Evolutionary conservation across 345 rosid genomes (phyloP).

Genomic region (Orychophragmus violaceus): DNA sequence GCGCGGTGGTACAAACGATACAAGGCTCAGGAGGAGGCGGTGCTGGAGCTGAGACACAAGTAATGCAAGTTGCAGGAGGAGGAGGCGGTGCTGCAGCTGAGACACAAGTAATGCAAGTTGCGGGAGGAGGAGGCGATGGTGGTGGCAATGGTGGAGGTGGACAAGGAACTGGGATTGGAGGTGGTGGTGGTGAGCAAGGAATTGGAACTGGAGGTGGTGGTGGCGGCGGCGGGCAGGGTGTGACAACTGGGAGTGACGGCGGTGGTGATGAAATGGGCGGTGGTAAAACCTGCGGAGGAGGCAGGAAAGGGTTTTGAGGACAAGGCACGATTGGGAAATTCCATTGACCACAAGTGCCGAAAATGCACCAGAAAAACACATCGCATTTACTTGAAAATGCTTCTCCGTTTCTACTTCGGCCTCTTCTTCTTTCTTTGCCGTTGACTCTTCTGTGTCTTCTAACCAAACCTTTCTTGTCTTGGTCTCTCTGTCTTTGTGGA

Average conservation of each 20-base stretch:
- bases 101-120: conserved; percentile 9
- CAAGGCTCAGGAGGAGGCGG: conserved; percentile 22
- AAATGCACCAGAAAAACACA: conserved; percentile 24
- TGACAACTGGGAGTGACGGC: background rate
- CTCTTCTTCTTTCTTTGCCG: conserved; percentile 6
- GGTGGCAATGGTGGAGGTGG: conserved; percentile 8
- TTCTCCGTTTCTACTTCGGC: conserved; percentile 8
- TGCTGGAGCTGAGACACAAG: background rate
- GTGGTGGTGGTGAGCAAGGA: background rate
- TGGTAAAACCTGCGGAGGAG: conserved; percentile 20
- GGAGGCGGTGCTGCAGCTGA: background rate
- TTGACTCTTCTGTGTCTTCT: conserved; percentile 13
- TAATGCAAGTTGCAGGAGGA: conserved; percentile 12
- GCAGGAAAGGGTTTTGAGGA: conserved; percentile 32
- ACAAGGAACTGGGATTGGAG: conserved; percentile 2
- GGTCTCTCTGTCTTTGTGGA: conserved; percentile 6
- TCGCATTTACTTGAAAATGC: conserved; percentile 15
- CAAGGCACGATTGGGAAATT: conserved; percentile 25
- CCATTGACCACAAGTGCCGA: conserved; percentile 31
- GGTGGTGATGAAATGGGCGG: background rate
- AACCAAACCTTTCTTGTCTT: background rate
- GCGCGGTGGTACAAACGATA: background rate
- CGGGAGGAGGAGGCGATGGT: conserved; percentile 1
- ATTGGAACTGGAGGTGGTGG: conserved; percentile 6
- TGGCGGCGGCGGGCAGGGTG: conserved; percentile 7